phyloP scores from a whole-genome alignment of 208 protist species.

The Crithidia fasciculata region DNA sequence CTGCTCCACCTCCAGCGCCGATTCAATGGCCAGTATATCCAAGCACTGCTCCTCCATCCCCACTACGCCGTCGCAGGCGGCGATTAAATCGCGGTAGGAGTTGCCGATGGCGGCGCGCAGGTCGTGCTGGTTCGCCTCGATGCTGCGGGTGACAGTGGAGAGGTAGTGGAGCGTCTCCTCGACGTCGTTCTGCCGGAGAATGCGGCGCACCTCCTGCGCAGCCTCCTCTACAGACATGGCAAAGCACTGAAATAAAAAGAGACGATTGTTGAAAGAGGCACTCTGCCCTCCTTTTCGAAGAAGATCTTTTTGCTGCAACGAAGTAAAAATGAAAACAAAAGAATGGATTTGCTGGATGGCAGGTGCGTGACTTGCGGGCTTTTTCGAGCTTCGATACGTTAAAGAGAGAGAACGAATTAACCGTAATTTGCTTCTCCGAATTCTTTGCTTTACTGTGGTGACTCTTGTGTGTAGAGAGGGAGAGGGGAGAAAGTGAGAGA shows the following conservation, averaged over 20 bases:
- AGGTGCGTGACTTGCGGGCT: too few species aligned
- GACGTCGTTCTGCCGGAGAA: slow-evolving; percentile 65
- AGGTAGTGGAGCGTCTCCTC: slow-evolving; percentile 60
- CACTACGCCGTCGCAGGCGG: slow-evolving; percentile 60
- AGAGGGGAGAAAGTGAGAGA: too few species aligned
- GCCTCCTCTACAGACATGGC: slow-evolving; percentile 53
- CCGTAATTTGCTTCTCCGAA: too few species aligned
- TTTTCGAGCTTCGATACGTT: too few species aligned
- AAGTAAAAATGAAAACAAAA: too few species aligned
- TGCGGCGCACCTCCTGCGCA: slow-evolving; percentile 63
- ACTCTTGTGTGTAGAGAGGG: too few species aligned
- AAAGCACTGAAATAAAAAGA: background rate
- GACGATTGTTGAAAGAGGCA: background rate
- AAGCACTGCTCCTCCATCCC: slow-evolving; percentile 56
- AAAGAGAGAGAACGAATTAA: too few species aligned
- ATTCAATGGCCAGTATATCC: slow-evolving; percentile 42
- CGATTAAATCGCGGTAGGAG: slow-evolving; percentile 63
- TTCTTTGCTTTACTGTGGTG: too few species aligned
- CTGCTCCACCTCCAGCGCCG: slow-evolving; percentile 7
- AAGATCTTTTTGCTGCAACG: background rate
- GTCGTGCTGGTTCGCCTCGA: slow-evolving; percentile 56
- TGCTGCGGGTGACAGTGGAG: slow-evolving; percentile 51
- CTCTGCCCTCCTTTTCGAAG: background rate
- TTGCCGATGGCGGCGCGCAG: slow-evolving; percentile 58
- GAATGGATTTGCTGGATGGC: too few species aligned